Evolutionary conservation across 2,329 filamentous ascomycete genomes (phyloP), one percentile per base, ranked within the genome.

Genomic region (Talaromyces sp.): DNA sequence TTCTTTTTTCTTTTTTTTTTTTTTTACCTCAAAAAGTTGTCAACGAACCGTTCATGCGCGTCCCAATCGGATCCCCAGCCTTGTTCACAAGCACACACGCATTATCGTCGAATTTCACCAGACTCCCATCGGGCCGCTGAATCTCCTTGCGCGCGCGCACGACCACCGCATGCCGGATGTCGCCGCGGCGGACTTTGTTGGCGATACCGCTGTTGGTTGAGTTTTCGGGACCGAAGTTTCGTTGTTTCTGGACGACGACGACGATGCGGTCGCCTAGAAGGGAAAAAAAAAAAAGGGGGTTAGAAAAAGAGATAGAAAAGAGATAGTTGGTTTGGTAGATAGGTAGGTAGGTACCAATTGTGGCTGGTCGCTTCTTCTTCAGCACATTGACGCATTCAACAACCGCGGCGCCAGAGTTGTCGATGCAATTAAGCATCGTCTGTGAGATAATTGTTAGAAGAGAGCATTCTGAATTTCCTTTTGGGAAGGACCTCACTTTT

Each of bases 351-450:
- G 71, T 84, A 96, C 93, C 95, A 72, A 99, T 93, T 72, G 88
- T 89, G 63, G 93, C 95, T 71, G 77, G 71, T 56, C 88, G 86
- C 81, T 97, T 96, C 81, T 93, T 95, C 73, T 91, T 91, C 71
- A 99, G 82, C 65, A 98, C 90, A 75, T 93, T 89, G 75, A 90
- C 91, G 81, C 95, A 99, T 82, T 99, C 95, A 80, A 98, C 95
- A 68, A 99, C 84, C 71, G 95, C 93, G 69, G 95, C 95, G 75
- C 95, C 95, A 67, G 95, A 98, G 83, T 97, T 99, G 88, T 99
- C 95, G 86, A 99, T 98, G 88, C 95, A 98, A 81, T 95, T 97
- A 71, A 99, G 86, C 86, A 99, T 92, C 75, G 93, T 90, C 95
- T 97, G 69, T 97, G 69, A 27, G 6, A 3, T 19, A 30, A 53